These are phyloP conservation scores for Diaporthe citriasiana DNA, from an alignment of 2,329 filamentous ascomycete species.

Conservation along the genomic window DNA sequence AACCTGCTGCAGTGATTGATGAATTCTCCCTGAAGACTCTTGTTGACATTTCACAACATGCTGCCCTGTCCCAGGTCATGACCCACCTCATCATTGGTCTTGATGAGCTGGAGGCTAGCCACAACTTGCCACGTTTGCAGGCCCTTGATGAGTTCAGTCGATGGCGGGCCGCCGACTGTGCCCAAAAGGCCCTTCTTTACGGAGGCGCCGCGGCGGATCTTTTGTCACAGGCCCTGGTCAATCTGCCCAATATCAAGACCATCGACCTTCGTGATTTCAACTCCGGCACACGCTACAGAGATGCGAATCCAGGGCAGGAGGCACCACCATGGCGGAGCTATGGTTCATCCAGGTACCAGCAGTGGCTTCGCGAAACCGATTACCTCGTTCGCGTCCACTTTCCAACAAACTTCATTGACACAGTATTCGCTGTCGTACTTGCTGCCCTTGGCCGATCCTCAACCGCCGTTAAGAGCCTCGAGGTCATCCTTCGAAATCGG, in stretches of 20 bases:
- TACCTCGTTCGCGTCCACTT: conserved; percentile 39
- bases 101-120: conserved; percentile 47
- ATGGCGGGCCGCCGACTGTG: conserved; percentile 28
- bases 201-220: conserved; percentile 66
- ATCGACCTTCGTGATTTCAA: conserved; percentile 73
- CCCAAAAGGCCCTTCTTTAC: conserved; percentile 53
- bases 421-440: conserved; percentile 58
- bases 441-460: conserved; percentile 58
- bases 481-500: conserved; percentile 59
- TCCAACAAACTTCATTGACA: conserved; percentile 47
- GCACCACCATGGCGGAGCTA: conserved; percentile 52
- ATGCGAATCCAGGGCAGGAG: conserved; percentile 65
- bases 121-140: not conserved
- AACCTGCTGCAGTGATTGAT: conserved; percentile 49
- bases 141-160: not conserved
- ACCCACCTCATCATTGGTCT: conserved; percentile 65
- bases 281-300: conserved; percentile 63
- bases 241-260: conserved; percentile 67
- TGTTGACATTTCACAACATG: conserved; percentile 64
- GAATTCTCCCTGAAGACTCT: conserved; percentile 64
- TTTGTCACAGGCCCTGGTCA: conserved; percentile 68
- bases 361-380: conserved; percentile 14
- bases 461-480: conserved; percentile 58
- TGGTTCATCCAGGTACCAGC: conserved; percentile 51
- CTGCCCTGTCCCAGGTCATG: conserved; percentile 56